Base-by-base conservation (phyloP, 192 early-diverging fungal species). In the Chytriomyces sp. region DNA sequence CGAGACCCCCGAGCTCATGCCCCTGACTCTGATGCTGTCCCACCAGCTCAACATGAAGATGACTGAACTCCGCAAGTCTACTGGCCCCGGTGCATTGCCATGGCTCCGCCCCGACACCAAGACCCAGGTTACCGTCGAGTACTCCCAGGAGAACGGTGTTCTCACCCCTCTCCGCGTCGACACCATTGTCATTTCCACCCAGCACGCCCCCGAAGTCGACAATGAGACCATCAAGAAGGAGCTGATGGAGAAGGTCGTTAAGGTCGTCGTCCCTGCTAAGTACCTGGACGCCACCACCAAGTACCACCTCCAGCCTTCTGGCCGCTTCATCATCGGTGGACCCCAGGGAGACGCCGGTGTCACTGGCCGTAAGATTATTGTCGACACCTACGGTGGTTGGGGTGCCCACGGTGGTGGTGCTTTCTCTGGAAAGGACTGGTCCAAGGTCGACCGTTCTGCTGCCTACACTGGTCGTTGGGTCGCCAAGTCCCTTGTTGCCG, bases 401-500 rank as follows among this genome's bases (percentile, higher is more conserved):
- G 92, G 91, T 83, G 93, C 93, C 73, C 93, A 96, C 89, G 94
- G 91, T 82, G 94, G 97, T 78, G 97, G 97, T 90, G 95, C 95
- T 81, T 98, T 99, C 92, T 97, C 95, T 70, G 97, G 97, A 69
- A 99, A 99, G 90, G 97, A 98, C 88, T 98, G 93, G 91, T 96
- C 94, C 91, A 98, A 98, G 93, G 95, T 99, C 78, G 95, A 96
- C 82, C 93, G 97, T 84, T 96, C 94, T 39, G 96, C 95, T 77
- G 96, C 96, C 70, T 99, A 98, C 84, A 93, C 96, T 55, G 93
- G 92, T 65, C 93, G 96, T 75, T 98, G 95, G 92, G 92, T 99
- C 77, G 94, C 97, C 84, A 98, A 99, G 91, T 98, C 94, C 41
- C 83, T 98, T 71, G 94, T 99, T 60, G 84, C 86, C 22, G 97